Conservation (phyloP, 2,329 filamentous ascomycete genomes). For the Ciborinia camelliae region DNA sequence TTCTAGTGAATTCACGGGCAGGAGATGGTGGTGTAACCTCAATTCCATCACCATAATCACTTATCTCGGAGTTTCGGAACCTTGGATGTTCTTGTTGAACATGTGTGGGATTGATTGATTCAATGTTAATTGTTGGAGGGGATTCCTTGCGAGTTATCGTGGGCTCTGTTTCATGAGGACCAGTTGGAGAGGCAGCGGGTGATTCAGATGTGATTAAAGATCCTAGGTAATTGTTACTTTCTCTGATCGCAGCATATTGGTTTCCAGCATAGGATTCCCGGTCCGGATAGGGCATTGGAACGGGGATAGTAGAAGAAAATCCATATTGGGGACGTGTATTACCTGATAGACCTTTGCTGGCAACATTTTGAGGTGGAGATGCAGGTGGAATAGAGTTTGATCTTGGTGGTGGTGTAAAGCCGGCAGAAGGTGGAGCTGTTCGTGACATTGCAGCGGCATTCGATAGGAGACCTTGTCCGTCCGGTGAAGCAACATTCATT, state of each 20-base stretch:
- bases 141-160: conserved; percentile 19
- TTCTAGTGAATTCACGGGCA: conserved; percentile 34
- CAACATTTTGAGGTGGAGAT: conserved; percentile 19
- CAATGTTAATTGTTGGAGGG: conserved; percentile 28
- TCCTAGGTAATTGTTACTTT: conserved; percentile 37
- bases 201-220: conserved; percentile 26
- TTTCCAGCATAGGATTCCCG: conserved; percentile 26
- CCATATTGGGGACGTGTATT: conserved; percentile 22
- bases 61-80: conserved; percentile 46
- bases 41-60: conserved; percentile 54
- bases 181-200: conserved; percentile 13
- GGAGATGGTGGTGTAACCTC: conserved; percentile 44
- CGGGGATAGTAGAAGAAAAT: conserved; percentile 21
- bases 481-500: conserved; percentile 25
- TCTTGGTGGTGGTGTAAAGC: conserved; percentile 38
- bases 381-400: conserved; percentile 42
- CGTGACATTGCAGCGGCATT: conserved; percentile 32
- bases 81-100: conserved; percentile 38
- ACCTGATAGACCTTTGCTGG: conserved; percentile 28
- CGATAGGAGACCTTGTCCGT: conserved; percentile 27
- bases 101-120: conserved; percentile 37
- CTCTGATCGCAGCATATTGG: conserved; percentile 24
- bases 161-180: conserved; percentile 16
- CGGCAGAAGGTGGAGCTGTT: conserved; percentile 27
- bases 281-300: conserved; percentile 5